phyloP scores from a whole-genome alignment of 192 early-diverging fungal species.

The Phycomyces blakesleeanus region DNA sequence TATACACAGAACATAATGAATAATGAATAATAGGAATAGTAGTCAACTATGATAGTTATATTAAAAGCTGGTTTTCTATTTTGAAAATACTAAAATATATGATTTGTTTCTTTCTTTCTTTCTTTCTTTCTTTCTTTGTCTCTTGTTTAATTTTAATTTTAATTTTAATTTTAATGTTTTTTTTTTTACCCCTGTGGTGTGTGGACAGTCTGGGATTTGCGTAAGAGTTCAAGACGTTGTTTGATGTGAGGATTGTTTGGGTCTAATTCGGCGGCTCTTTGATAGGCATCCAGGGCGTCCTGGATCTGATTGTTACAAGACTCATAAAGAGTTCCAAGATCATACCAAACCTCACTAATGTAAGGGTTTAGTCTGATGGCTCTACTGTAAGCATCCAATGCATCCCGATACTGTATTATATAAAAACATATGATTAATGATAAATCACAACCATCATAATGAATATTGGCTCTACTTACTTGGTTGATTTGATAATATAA shows the following conservation, averaged over 20 bases:
- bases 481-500: slow-evolving; percentile 97
- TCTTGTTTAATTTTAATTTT: no score
- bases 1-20: no score
- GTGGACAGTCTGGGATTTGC: slow-evolving; percentile 21
- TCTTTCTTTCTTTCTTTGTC: no score
- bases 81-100: no score
- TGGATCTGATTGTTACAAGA: slow-evolving; percentile 96
- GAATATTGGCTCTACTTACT: slow-evolving; percentile 51
- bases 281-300: slow-evolving; percentile 97
- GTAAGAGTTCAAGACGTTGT: slow-evolving; percentile 55
- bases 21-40: no score
- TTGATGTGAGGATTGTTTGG: slow-evolving; percentile 84
- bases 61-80: no score
- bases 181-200: slow-evolving; percentile 6
- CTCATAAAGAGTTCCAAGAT: slow-evolving; percentile 96
- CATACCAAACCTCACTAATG: slow-evolving; percentile 97
- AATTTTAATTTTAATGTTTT: no score
- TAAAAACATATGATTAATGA: no score
- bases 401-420: slow-evolving; percentile 84
- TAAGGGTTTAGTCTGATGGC: slow-evolving; percentile 93
- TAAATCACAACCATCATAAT: no score
- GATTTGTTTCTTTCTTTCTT: no score
- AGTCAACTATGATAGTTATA: no score
- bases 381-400: slow-evolving; percentile 94
- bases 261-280: slow-evolving; percentile 90